These are phyloP conservation scores for Pyronema domesticum DNA, from an alignment of 495 filamentous ascomycete species.

Conservation along the genomic window DNA sequence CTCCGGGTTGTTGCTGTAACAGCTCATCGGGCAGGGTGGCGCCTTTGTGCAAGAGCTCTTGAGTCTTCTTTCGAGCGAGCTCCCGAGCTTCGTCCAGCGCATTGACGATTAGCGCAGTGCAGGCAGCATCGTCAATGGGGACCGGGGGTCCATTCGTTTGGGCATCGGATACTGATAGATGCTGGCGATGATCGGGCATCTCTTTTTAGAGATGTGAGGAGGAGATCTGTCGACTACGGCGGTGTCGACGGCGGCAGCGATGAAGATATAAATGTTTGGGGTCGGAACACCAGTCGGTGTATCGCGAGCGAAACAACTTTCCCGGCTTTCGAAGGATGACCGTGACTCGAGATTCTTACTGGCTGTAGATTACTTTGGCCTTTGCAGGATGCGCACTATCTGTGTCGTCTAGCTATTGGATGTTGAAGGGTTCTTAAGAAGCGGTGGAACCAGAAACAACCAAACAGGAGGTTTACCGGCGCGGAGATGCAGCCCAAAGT, in stretches of 20 bases:
- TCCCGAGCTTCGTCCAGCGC: constrained; percentile 17
- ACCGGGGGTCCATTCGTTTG: constrained; percentile 7
- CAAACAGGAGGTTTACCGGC: not conserved
- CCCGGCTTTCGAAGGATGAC: too few species aligned
- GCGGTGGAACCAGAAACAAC: not conserved
- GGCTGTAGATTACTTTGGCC: too few species aligned
- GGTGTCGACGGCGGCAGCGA: too few species aligned
- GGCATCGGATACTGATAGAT: constrained; percentile 1
- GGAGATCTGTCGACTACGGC: too few species aligned
- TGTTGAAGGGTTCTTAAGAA: not conserved
- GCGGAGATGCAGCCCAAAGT: not conserved
- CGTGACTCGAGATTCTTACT: too few species aligned
- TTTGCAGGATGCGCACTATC: too few species aligned
- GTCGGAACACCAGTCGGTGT: too few species aligned
- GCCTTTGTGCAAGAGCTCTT: constrained; percentile 1
- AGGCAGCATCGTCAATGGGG: constrained; percentile 20
- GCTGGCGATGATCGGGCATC: not conserved
- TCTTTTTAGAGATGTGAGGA: too few species aligned
- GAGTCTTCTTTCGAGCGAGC: constrained; percentile 5
- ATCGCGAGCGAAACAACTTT: too few species aligned
- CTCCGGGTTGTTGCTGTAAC: constrained; percentile 24
- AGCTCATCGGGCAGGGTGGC: constrained; percentile 5
- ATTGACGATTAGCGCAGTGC: constrained; percentile 16
- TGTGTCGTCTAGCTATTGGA: too few species aligned
- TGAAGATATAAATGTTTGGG: too few species aligned